A percentile compares a stretch with the other conserved stretches of the same genome.
phyloP scores from a whole-genome alignment of 177 flowering plant genomes.

The Tripterygium wilfordii region DNA sequence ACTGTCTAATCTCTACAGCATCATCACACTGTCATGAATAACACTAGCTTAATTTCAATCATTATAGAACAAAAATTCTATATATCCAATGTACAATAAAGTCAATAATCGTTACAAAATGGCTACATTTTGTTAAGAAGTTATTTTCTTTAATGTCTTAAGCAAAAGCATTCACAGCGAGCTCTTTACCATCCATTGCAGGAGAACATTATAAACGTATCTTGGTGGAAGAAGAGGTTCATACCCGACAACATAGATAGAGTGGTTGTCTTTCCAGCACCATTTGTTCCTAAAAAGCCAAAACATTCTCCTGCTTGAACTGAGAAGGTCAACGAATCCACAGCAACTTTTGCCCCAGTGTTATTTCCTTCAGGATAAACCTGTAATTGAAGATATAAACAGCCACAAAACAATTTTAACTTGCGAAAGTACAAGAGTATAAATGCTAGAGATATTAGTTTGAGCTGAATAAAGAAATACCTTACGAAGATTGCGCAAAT shows the following conservation, averaged over 20 bases:
- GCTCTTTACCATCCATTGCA: too few relatives aligned
- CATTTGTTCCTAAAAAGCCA: constrained; percentile 98
- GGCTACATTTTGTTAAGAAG: too few relatives aligned
- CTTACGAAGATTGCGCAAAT: constrained; percentile 82
- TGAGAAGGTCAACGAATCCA: constrained; percentile 78
- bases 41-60: too few relatives aligned
- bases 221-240: neutral
- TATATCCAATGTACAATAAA: too few relatives aligned
- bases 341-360: constrained; percentile 65
- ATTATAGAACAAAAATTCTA: too few relatives aligned
- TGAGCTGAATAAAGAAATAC: constrained; percentile 24
- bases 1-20: too few relatives aligned
- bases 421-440: neutral
- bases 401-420: neutral
- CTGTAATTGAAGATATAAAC: constrained; percentile 32
- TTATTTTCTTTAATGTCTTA: too few relatives aligned
- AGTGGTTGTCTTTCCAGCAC: constrained; percentile 98
- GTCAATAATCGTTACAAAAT: too few relatives aligned
- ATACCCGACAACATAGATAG: constrained; percentile 89
- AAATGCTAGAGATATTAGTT: neutral
- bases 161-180: too few relatives aligned
- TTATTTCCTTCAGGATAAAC: constrained; percentile 67
- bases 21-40: too few relatives aligned
- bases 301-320: constrained; percentile 98
- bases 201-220: too few relatives aligned